Evolutionary conservation across 495 filamentous ascomycete genomes (phyloP), one percentile per base, ranked within the genome.

Genomic region (Hyaloscypha bicolor): DNA sequence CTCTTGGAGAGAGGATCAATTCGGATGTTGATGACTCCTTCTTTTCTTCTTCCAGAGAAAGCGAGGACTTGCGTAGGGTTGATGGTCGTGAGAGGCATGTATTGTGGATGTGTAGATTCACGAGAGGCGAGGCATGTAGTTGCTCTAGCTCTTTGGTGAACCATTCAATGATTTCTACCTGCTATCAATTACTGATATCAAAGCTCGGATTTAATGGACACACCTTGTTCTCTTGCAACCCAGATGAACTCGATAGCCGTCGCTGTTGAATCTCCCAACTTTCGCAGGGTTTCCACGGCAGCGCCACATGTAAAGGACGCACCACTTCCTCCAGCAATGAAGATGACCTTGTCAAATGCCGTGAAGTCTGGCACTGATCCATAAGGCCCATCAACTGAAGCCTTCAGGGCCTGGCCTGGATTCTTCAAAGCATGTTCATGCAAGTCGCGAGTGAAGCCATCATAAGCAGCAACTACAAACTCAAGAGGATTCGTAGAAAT

Each of bases 271-370:
- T 77, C 76, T 22, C 73, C 76, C 9, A 68, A 72, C 76, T 82
- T 81, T 67, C 79, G 76, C 12, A 85, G 75, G 37, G 84, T 72
- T 65, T 85, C 83, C 8, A 84, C 71, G 3, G 80, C 81, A 22
- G 83, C 76, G 5, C 81, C 81, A 62, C 85, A 83, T 1, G 82
- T 84, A 71, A 87, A 88, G 2, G 79, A 85, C 14, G 82, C 84
- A 6, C 86, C 85, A 61, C 83, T 83, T 4, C 85, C 86, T 29
- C 85, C 85, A 16, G 85, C 83, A 21, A 89, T 82, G 42, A 89
- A 76, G 21, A 89, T 76, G 11, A 87, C 79, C 62, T 82, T 83
- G 63, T 87, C 82, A 68, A 82, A 87, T 9, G 78, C 72, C 72
- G 80, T 78, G 16, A 86, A 86, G 67, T 86, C 80, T 0, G 84